Evolutionary conservation across 345 rosid genomes (phyloP).

Genomic region (Citrus australasica): DNA sequence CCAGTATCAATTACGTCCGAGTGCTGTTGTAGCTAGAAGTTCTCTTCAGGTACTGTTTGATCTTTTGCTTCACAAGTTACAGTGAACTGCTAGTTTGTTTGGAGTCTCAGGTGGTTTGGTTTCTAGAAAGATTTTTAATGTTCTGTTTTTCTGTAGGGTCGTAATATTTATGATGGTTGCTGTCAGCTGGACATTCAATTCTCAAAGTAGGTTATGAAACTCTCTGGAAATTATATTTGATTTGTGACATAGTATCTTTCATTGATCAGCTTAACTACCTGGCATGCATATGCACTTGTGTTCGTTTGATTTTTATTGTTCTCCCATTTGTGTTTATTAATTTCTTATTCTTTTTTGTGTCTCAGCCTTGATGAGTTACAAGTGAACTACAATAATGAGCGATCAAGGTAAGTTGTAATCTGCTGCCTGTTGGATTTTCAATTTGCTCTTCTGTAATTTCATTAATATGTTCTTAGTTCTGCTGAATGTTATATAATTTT

Average conservation of each 20-base stretch:
- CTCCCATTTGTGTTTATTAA: neutral
- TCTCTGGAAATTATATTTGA: slow-evolving; percentile 5
- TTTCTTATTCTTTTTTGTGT: slow-evolving; percentile 17
- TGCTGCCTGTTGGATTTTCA: slow-evolving; percentile 7
- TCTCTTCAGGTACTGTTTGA: slow-evolving; percentile 67
- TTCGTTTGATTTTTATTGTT: neutral
- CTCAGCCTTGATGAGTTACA: slow-evolving; percentile 94
- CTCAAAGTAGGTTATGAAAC: slow-evolving; percentile 66
- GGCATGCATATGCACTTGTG: neutral
- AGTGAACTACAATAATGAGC: slow-evolving; percentile 95
- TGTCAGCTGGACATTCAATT: slow-evolving; percentile 97
- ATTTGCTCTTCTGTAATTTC: neutral
- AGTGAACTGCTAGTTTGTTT: neutral
- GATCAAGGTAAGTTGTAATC: slow-evolving; percentile 60
- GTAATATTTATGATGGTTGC: slow-evolving; percentile 96
- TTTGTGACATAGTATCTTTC: neutral
- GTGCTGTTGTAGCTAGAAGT: slow-evolving; percentile 79
- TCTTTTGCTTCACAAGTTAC: neutral
- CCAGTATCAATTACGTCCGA: slow-evolving; percentile 73
- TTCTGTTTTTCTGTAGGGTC: slow-evolving; percentile 53
- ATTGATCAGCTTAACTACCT: neutral
- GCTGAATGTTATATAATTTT: neutral
- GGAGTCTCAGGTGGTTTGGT: slow-evolving; percentile 3
- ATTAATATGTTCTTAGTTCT: neutral
- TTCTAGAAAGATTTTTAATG: slow-evolving; percentile 4